A percentile compares a stretch with the other conserved stretches of the same genome.
Conservation (phyloP, 2,329 filamentous ascomycete species). For the Blumeria graminis region DNA sequence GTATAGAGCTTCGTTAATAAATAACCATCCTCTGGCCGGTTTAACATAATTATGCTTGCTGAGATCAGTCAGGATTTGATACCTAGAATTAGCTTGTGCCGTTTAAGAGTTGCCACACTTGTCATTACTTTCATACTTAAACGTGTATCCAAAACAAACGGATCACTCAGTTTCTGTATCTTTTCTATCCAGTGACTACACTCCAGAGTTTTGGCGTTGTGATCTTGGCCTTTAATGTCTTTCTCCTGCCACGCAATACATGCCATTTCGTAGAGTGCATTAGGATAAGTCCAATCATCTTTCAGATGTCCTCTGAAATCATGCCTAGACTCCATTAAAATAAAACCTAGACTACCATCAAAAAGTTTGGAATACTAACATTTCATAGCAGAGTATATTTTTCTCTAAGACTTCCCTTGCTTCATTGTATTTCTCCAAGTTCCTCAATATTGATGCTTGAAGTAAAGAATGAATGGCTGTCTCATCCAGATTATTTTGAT, state of each 20-base stretch:
- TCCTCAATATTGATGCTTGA: slow-evolving; percentile 39
- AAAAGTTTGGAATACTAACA: slow-evolving; percentile 18
- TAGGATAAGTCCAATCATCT: slow-evolving; percentile 49
- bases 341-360: background rate
- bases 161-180: slow-evolving; percentile 46
- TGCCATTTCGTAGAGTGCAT: slow-evolving; percentile 68
- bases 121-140: slow-evolving; percentile 36
- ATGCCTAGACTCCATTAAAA: slow-evolving; percentile 16
- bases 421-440: slow-evolving; percentile 34
- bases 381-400: slow-evolving; percentile 39
- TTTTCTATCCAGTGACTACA: slow-evolving; percentile 42
- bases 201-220: slow-evolving; percentile 26
- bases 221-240: slow-evolving; percentile 12
- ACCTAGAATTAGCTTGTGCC: slow-evolving; percentile 10
- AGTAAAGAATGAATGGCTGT: slow-evolving; percentile 41
- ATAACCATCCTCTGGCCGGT: too few relatives aligned
- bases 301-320: slow-evolving; percentile 33
- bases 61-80: background rate
- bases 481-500: slow-evolving; percentile 32
- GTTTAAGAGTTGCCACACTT: slow-evolving; percentile 9
- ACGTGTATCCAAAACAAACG: slow-evolving; percentile 48
- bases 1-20: too few relatives aligned
- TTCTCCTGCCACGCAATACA: slow-evolving; percentile 56
- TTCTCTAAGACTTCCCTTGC: slow-evolving; percentile 38
- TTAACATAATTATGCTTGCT: too few relatives aligned